Base-by-base conservation (phyloP, 768 basidiomycete species). In the Tulasnella sp. region DNA sequence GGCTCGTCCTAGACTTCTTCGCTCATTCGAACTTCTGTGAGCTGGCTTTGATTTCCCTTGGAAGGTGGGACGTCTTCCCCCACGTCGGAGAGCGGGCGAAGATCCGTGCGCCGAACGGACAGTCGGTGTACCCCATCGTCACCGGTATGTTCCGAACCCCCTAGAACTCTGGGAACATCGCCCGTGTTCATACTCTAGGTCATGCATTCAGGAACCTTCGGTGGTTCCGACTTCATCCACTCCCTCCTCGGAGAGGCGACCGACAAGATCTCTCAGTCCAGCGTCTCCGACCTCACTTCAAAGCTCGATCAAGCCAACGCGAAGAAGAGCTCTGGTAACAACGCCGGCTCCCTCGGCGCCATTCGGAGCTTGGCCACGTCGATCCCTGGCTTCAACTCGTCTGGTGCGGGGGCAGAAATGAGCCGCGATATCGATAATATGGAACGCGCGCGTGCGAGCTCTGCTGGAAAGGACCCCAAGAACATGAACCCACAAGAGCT, bases 401-500 rank as follows among this genome's bases (percentile, higher is more conserved):
- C 87, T 1, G 85, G 83, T 4, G 77, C 79, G 0, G 70, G 81
- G 2, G 69, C 70, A 1, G 81, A 86, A 5, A 78, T 90, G 73
- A 73, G 76, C n/a, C 74, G 88, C 7, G 87, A 90, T 27, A 76
- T 92, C 73, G 83, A 87, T 31, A 75, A 76, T 38, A 79, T 93
- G 60, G 78, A 87, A 65, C 76, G 80, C 21, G 84, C 87, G 53
- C 72, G 85, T 12, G 78, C 80, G 0, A 79, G 77, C 0, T 75
- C 79, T 0, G 64, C 67, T 0, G 85, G 84, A 3, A 85, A 82
- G 69, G 73, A 75, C 12, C 87, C 92, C 0, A 80, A 83, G 62
- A 79, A 87, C 17, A 88, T 97, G 90, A 82, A 73, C 53, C 91
- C 92, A 2, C 88, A 93, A 70, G 90, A 97, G 69, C 64, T 94